These are phyloP conservation scores for Achlya hypogyna DNA, from an alignment of 352 stramenopile species.

Conservation along the genomic window DNA sequence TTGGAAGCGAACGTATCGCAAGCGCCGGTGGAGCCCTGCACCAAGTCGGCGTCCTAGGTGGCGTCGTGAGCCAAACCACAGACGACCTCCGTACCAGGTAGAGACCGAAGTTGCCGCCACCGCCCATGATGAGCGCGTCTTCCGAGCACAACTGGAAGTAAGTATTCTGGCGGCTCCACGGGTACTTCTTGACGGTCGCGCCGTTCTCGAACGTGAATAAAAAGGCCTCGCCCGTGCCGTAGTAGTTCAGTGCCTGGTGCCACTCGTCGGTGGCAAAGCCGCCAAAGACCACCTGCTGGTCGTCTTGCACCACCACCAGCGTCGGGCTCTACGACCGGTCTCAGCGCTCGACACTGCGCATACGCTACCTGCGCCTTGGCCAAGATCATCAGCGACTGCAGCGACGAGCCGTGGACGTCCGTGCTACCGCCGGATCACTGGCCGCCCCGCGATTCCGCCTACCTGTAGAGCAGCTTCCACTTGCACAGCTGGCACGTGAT, in stretches of 20 bases:
- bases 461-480: conserved; percentile 72
- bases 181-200: conserved; percentile 59
- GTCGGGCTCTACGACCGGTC: conserved; percentile 33
- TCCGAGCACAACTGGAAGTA: conserved; percentile 89
- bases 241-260: conserved; percentile 77
- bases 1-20: conserved; percentile 84
- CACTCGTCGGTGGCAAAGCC: conserved; percentile 74
- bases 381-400: conserved; percentile 62
- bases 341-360: neutral
- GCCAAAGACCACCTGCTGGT: conserved; percentile 68
- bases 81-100: conserved; percentile 53
- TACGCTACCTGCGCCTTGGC: conserved; percentile 38
- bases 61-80: neutral
- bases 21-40: conserved; percentile 66
- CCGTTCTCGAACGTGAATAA: conserved; percentile 76
- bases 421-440: conserved; percentile 27
- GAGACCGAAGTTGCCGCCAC: conserved; percentile 82
- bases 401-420: conserved; percentile 59
- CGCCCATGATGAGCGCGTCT: conserved; percentile 85
- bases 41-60: conserved; percentile 72
- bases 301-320: conserved; percentile 72
- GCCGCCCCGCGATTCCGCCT: no score
- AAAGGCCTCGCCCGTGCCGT: conserved; percentile 81
- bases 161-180: conserved; percentile 83
- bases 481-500: conserved; percentile 71